phyloP scores from a whole-genome alignment of 2,329 filamentous ascomycete genomes.

The Exophiala sp. region DNA sequence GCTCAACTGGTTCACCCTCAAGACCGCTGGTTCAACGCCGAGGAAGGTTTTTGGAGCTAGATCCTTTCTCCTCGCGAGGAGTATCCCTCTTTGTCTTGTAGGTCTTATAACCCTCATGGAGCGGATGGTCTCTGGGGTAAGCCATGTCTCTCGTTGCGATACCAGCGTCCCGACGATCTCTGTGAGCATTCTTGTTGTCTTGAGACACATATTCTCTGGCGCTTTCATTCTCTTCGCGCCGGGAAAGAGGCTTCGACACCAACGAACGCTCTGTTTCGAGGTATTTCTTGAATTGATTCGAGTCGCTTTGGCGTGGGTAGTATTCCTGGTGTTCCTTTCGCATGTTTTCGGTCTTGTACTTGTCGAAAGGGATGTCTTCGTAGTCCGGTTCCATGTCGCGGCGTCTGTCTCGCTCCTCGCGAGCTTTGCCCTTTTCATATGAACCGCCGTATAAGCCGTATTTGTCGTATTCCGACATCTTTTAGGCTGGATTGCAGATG shows the following conservation, averaged over 20 bases:
- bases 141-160: background rate
- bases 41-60: no score
- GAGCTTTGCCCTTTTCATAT: background rate
- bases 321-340: background rate
- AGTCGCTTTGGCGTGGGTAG: background rate
- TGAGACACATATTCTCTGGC: background rate
- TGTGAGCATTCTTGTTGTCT: background rate
- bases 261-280: background rate
- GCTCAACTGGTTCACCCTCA: no score
- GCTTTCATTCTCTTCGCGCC: background rate
- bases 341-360: background rate
- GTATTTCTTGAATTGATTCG: background rate
- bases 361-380: background rate
- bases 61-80: background rate
- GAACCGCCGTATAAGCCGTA: background rate
- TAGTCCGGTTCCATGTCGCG: background rate
- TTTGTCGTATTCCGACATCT: no score
- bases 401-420: background rate
- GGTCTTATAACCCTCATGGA: background rate
- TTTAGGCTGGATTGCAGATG: no score
- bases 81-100: background rate
- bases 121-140: conserved; percentile 1
- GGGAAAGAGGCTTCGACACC: background rate
- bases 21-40: no score
- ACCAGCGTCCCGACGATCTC: no score